Evolutionary conservation across 768 basidiomycete genomes (phyloP), one percentile per base, ranked within the genome.

Genomic region (Calocybe cyanea): DNA sequence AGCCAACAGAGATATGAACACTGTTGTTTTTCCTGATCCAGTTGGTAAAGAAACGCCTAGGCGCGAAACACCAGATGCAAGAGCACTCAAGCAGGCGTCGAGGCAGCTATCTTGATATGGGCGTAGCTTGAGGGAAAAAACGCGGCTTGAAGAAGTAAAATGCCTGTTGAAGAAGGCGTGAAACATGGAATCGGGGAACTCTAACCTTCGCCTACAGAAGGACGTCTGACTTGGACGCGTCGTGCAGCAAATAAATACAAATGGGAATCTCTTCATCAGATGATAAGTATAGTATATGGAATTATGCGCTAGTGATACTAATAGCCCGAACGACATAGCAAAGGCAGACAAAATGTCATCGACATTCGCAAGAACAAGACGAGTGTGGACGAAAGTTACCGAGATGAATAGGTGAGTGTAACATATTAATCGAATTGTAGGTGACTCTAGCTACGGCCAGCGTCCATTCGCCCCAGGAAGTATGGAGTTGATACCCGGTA

Each of bases 21-120:
- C 85, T 0, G 90, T 88, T 0, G 94, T 98, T 65, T 98, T 97
- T 3, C 82, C 82, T 14, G 88, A 78, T 19, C 91, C 92, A 24
- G 90, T 91, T 34, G 92, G 91, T 4, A 91, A 66, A 6, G 87
- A 91, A 17, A 92, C 85, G 13, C 89, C 91, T 14, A 92, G 83
- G 21, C 91, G 81, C 6, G 82, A 77, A 36, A 65, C 65, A n/a
- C 92, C 90, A 20, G 71, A 63, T 17, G 66, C 59, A 13, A 95
- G 69, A 7, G 93, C 88, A 15, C 80, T 76, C 1, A 81, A 66
- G 61, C 92, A 94, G 3, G 87, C 81, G 11, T 80, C 68, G 20
- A 97, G 69, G 59, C 91, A 93, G 7, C 77, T 71, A 51, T 87
- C 78, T 58, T 97, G 94, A 61, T 97, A 97, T 0, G 92, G 92